Conservation (phyloP, 2,329 filamentous ascomycete species). For the Claviceps lovelessii region DNA sequence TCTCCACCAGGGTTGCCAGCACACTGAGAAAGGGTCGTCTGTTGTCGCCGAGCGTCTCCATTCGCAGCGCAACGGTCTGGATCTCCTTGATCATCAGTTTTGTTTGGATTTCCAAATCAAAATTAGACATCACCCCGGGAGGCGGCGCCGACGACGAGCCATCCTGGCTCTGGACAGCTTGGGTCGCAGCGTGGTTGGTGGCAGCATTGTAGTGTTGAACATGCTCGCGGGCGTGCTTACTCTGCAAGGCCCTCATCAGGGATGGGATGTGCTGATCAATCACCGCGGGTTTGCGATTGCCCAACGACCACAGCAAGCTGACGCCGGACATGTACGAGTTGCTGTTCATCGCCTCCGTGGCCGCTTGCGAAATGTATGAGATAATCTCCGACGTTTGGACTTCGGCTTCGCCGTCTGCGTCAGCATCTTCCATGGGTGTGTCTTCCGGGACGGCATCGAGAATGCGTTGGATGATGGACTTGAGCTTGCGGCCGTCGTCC, state of each 20-base stretch:
- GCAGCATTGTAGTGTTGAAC: slow-evolving; percentile 58
- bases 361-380: slow-evolving; percentile 67
- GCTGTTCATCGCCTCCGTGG: slow-evolving; percentile 72
- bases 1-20: slow-evolving; percentile 85
- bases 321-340: slow-evolving; percentile 75
- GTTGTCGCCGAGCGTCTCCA: slow-evolving; percentile 84
- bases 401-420: slow-evolving; percentile 74
- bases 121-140: slow-evolving; percentile 46
- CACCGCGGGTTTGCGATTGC: slow-evolving; percentile 67
- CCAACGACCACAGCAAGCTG: slow-evolving; percentile 86
- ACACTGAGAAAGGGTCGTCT: slow-evolving; percentile 89
- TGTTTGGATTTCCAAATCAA: slow-evolving; percentile 79
- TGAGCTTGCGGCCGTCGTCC: slow-evolving; percentile 55
- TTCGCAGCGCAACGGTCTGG: slow-evolving; percentile 78
- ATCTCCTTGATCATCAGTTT: slow-evolving; percentile 89
- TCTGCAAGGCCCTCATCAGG: slow-evolving; percentile 86
- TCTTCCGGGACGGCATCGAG: slow-evolving; percentile 79
- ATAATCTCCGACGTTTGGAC: slow-evolving; percentile 76
- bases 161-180: slow-evolving; percentile 33
- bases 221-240: slow-evolving; percentile 86
- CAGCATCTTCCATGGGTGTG: slow-evolving; percentile 53
- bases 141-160: slow-evolving; percentile 37
- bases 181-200: slow-evolving; percentile 33
- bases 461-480: slow-evolving; percentile 66
- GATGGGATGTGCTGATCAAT: slow-evolving; percentile 80